A percentile compares a stretch with the other conserved stretches of the same genome.
Conservation (phyloP, 2,329 filamentous ascomycete species). For the Phoma sp. region DNA sequence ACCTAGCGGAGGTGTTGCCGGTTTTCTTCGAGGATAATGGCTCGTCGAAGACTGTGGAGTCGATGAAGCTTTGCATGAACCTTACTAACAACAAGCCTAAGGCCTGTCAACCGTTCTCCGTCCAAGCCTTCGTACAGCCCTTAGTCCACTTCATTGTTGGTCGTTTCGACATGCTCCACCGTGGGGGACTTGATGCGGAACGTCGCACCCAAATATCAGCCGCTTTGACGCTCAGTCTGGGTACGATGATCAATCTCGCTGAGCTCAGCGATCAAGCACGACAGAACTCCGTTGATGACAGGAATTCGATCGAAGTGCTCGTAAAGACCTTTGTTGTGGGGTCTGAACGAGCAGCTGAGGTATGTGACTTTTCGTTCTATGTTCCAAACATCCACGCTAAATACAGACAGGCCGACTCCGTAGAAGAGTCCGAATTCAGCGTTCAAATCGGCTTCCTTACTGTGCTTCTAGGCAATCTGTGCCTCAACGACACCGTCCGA, state of each 20-base stretch:
- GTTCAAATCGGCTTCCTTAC: constrained; percentile 88
- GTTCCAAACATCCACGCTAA: background rate
- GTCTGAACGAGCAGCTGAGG: constrained; percentile 70
- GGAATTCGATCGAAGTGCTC: constrained; percentile 63
- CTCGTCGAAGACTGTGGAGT: constrained; percentile 47
- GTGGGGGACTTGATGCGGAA: constrained; percentile 52
- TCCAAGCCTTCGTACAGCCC: constrained; percentile 55
- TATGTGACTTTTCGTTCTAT: constrained; percentile 51
- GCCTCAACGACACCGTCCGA: constrained; percentile 60
- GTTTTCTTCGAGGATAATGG: constrained; percentile 31
- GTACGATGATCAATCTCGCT: constrained; percentile 84
- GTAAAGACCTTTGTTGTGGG: constrained; percentile 72
- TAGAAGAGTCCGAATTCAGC: constrained; percentile 76
- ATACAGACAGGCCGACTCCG: constrained; percentile 55
- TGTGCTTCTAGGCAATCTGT: constrained; percentile 82
- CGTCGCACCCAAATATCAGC: constrained; percentile 66
- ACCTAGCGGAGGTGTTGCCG: constrained; percentile 56
- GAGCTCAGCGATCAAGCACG: constrained; percentile 73
- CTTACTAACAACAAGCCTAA: constrained; percentile 79
- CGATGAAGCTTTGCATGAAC: constrained; percentile 79
- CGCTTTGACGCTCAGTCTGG: constrained; percentile 76
- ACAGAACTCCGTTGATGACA: constrained; percentile 37
- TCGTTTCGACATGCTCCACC: constrained; percentile 32
- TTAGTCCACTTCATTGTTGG: constrained; percentile 41
- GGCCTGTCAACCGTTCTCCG: constrained; percentile 73